These are phyloP conservation scores for Leccinum disarticulatum DNA, from an alignment of 768 basidiomycete genomes.

Conservation along the genomic window DNA sequence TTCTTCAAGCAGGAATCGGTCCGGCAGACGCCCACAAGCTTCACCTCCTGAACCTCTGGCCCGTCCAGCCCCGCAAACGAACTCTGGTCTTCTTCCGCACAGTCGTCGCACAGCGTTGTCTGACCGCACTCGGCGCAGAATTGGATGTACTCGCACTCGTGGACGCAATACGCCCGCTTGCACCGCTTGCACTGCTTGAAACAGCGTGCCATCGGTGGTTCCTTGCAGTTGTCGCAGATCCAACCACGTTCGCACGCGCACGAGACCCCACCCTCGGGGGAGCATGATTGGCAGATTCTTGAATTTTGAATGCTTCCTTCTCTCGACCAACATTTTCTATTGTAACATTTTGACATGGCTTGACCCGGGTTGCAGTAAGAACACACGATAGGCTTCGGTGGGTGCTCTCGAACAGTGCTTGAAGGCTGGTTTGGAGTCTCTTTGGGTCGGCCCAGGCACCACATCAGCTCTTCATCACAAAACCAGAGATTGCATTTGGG, in stretches of 20 bases:
- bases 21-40: too few relatives aligned
- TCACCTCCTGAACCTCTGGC: too few relatives aligned
- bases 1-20: too few relatives aligned
- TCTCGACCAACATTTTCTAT: slow-evolving; percentile 20
- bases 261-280: slow-evolving; percentile 20
- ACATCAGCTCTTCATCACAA: slow-evolving; percentile 18
- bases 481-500: slow-evolving; percentile 24
- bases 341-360: slow-evolving; percentile 9
- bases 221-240: slow-evolving; percentile 26
- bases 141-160: slow-evolving; percentile 25
- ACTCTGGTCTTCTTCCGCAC: background rate
- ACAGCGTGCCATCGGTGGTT: slow-evolving; percentile 4
- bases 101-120: slow-evolving; percentile 13
- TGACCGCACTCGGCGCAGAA: slow-evolving; percentile 20
- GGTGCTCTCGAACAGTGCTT: slow-evolving; percentile 12
- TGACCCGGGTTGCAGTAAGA: slow-evolving; percentile 1
- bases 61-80: too few relatives aligned
- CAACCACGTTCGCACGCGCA: slow-evolving; percentile 21
- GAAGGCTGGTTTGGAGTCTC: background rate
- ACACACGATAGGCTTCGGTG: slow-evolving; percentile 17
- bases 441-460: slow-evolving; percentile 26
- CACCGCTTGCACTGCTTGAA: slow-evolving; percentile 21
- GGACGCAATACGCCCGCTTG: slow-evolving; percentile 13
- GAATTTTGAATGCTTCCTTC: background rate
- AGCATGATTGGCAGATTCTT: slow-evolving; percentile 19